These are phyloP conservation scores for Arachnopeziza araneosa DNA, from an alignment of 2,329 filamentous ascomycete species.

Conservation along the genomic window DNA sequence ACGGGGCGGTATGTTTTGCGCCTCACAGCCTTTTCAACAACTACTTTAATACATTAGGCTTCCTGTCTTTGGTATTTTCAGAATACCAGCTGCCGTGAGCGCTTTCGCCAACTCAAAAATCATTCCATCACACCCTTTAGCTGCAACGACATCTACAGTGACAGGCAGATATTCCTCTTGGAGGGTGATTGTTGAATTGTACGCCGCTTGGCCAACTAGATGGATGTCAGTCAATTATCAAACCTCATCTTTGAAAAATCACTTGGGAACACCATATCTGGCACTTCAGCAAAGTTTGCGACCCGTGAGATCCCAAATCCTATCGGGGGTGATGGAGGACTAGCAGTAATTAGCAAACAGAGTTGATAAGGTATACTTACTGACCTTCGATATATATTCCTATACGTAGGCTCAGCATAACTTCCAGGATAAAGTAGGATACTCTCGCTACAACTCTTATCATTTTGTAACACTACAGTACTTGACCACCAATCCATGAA, in stretches of 20 bases:
- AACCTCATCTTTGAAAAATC: not conserved
- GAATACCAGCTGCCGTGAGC: conserved; percentile 42
- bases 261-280: conserved; percentile 41
- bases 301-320: conserved; percentile 41
- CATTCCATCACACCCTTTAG: conserved; percentile 51
- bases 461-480: conserved; percentile 37
- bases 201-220: conserved; percentile 32
- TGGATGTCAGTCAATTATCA: not conserved
- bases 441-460: conserved; percentile 42
- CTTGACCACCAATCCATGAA: conserved; percentile 42
- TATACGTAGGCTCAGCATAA: conserved; percentile 36
- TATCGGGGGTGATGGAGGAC: conserved; percentile 38
- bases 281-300: conserved; percentile 41
- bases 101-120: conserved; percentile 48
- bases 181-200: conserved; percentile 41
- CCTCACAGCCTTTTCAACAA: no score
- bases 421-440: conserved; percentile 44
- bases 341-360: not conserved
- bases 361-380: not conserved
- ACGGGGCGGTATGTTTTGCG: no score
- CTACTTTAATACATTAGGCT: conserved; percentile 18
- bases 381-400: conserved; percentile 37
- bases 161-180: conserved; percentile 50
- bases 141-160: conserved; percentile 50
- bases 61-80: conserved; percentile 41